Evolutionary conservation across 2,329 filamentous ascomycete species (phyloP).

Genomic region (Aspergillus sp.): DNA sequence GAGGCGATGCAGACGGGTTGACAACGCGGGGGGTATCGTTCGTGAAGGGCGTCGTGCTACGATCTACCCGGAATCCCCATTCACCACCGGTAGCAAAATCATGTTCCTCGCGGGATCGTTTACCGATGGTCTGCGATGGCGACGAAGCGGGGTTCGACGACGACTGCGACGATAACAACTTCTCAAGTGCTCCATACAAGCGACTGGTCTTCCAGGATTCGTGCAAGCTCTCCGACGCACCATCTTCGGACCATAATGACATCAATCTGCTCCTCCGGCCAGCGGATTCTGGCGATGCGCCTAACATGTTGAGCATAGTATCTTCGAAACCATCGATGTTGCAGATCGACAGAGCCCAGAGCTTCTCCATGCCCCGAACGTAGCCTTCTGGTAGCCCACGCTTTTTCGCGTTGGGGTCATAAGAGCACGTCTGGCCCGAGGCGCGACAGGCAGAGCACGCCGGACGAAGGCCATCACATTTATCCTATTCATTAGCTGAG

Average conservation of each 20-base stretch:
- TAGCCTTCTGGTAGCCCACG: constrained; percentile 41
- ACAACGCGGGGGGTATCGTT: constrained; percentile 23
- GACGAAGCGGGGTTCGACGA: constrained; percentile 23
- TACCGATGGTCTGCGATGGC: constrained; percentile 15
- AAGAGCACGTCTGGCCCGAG: constrained; percentile 34
- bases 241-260: constrained; percentile 33
- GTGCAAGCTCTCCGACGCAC: constrained; percentile 35
- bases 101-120: constrained; percentile 28
- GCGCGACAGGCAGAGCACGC: constrained; percentile 36
- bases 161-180: constrained; percentile 32
- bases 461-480: constrained; percentile 39
- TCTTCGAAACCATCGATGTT: constrained; percentile 40
- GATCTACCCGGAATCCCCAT: constrained; percentile 27
- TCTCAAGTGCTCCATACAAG: constrained; percentile 33
- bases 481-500: constrained; percentile 19
- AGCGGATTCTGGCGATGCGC: constrained; percentile 25
- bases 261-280: constrained; percentile 27
- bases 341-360: constrained; percentile 38
- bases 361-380: constrained; percentile 39
- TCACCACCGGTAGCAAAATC: constrained; percentile 8
- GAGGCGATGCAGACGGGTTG: constrained; percentile 16
- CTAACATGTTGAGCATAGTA: constrained; percentile 31
- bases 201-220: constrained; percentile 38
- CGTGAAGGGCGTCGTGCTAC: constrained; percentile 19
- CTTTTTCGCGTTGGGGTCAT: constrained; percentile 39